These are phyloP conservation scores for Cyclostephanos tholiformis DNA, from an alignment of 108 stramenopile species.

Conservation along the genomic window DNA sequence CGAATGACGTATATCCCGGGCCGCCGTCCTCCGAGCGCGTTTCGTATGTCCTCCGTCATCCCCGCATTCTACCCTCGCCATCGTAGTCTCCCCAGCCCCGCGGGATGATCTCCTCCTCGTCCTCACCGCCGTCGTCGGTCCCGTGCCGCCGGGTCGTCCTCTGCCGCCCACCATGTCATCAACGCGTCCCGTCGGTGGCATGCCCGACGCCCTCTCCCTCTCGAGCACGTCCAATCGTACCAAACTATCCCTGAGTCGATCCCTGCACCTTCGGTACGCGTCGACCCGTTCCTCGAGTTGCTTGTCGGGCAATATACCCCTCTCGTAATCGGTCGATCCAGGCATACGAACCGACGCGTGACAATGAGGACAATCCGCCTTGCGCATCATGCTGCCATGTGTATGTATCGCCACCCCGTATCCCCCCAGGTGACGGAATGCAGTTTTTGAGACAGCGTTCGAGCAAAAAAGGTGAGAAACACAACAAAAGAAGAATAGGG, in stretches of 20 bases:
- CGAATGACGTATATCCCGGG: neutral
- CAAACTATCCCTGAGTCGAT: slow-evolving; percentile 15
- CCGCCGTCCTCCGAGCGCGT: slow-evolving; percentile 15
- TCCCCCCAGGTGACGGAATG: no score
- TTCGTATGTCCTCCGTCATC: neutral
- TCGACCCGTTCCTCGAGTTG: slow-evolving; percentile 25
- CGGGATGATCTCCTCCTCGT: neutral
- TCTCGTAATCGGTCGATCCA: slow-evolving; percentile 20
- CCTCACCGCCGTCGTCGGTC: neutral
- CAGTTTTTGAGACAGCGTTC: no score
- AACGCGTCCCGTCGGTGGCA: neutral
- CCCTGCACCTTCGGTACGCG: slow-evolving; percentile 26
- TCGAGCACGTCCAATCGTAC: slow-evolving; percentile 33
- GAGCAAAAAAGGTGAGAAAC: no score
- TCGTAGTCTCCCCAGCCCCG: neutral
- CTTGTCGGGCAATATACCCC: slow-evolving; percentile 21
- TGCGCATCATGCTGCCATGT: slow-evolving; percentile 25
- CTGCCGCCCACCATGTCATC: neutral
- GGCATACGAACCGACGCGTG: slow-evolving; percentile 16
- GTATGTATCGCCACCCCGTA: no score
- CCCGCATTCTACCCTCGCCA: neutral
- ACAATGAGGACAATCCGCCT: slow-evolving; percentile 32
- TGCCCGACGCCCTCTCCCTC: neutral
- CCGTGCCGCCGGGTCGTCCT: neutral
- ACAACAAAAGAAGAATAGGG: no score